phyloP scores from a whole-genome alignment of 768 basidiomycete species.

The Termitomyces sp. region DNA sequence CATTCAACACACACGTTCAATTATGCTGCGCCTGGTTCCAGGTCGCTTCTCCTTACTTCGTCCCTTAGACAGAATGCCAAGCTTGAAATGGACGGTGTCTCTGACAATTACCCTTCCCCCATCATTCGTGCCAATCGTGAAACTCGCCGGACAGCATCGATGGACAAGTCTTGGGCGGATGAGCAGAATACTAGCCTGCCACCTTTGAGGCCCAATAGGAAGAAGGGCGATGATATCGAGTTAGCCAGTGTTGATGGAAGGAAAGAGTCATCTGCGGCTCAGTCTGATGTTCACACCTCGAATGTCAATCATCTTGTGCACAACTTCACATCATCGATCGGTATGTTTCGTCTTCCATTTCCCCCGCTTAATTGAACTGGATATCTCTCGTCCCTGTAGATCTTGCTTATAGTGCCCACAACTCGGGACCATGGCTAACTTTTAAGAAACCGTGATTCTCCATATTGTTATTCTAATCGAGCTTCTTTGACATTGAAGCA shows the following conservation, averaged over 20 bases:
- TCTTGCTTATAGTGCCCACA: conserved; percentile 17
- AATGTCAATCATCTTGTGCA: conserved; percentile 49
- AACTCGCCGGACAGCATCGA: conserved; percentile 13
- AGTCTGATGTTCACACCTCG: conserved; percentile 29
- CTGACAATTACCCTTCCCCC: conserved; percentile 4
- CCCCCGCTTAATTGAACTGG: not conserved
- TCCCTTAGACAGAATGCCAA: conserved; percentile 25
- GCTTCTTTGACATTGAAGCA: not conserved
- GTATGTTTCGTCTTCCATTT: conserved; percentile 28
- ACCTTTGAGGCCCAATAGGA: conserved; percentile 37
- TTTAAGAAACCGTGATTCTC: conserved; percentile 22
- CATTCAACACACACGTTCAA: conserved; percentile 9
- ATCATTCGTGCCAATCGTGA: not conserved
- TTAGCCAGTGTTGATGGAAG: conserved; percentile 27
- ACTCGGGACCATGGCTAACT: conserved; percentile 22
- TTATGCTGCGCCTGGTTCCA: conserved; percentile 9
- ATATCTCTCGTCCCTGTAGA: conserved; percentile 11
- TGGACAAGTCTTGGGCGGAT: conserved; percentile 18
- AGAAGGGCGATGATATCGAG: conserved; percentile 30
- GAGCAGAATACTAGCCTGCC: conserved; percentile 25
- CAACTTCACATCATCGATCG: conserved; percentile 66
- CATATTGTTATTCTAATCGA: not conserved
- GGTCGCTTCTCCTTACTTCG: conserved; percentile 28
- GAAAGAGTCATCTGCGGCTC: conserved; percentile 36
- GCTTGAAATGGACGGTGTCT: conserved; percentile 11